Evolutionary conservation across 306 rosid species (phyloP), one percentile per base, ranked within the genome.

Genomic region (Luffa acutangula): DNA sequence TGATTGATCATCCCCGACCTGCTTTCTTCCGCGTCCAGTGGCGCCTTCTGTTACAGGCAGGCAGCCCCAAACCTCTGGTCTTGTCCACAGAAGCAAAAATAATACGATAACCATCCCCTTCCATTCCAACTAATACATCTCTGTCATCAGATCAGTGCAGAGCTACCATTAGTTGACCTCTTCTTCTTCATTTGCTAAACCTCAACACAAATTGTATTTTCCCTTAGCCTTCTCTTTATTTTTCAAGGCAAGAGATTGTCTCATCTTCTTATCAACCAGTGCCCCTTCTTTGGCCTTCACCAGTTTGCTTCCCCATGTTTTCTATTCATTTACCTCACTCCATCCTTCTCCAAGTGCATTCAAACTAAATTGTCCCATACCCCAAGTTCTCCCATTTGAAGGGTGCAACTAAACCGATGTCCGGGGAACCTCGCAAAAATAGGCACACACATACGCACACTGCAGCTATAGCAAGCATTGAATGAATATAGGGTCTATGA

Each of bases 401-500:
- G 77, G 93, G 97, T 25, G 88, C 85, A 76, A 84, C 93, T 18
- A 86, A 87, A 80, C 97, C 97, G 36, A 90, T 90, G 36, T 46
- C 88, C 2, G 98, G 96, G 70, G 83, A 80, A 33, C 97, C 94
- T 36, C 96, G 91, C 78, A 89, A 87, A 85, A 94, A 89, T 77
- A 94, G 75, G 84, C 96, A 92, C n/a, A 94, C 98, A 76, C 97
- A 94, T 3, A 90, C 97, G 67, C 97, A 94, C 34, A 94, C 98
- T 9, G 98, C 98, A 56, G 94, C 96, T 81, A 94, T 85, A 41
- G 92, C 96, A 74, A 94, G 91, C 87, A 94, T 85, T 12, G 96
- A 92, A 85, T 89, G 94, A 85, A 93, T 85, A 66, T 85, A 90
- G 15, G 97, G 91, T 2, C 94, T 88, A 81, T 86, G 91, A 82